Evolutionary conservation across 2,329 filamentous ascomycete genomes (phyloP).

Genomic region (Penicillium glabrum): DNA sequence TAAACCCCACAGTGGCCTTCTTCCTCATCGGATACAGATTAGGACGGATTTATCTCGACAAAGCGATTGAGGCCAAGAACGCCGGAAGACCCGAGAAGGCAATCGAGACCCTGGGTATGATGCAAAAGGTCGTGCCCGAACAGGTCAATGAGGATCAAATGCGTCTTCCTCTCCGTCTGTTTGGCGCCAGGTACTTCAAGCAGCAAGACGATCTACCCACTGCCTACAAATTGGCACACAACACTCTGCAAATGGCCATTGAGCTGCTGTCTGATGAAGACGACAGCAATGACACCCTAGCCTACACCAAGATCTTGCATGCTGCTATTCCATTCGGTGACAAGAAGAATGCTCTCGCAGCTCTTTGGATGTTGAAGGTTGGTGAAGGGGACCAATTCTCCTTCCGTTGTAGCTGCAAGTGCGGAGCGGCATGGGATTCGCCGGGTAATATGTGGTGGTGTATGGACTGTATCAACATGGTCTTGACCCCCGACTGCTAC

Average conservation of each 20-base stretch:
- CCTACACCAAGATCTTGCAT: constrained; percentile 21
- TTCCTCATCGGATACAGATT: constrained; percentile 2
- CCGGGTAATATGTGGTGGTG: constrained; percentile 29
- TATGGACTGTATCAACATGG: constrained; percentile 27
- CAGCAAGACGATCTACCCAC: constrained; percentile 13
- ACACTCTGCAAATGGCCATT: constrained; percentile 21
- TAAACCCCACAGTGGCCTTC: constrained; percentile 3
- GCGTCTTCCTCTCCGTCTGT: constrained; percentile 14
- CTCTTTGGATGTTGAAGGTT: constrained; percentile 13
- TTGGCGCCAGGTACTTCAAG: constrained; percentile 23
- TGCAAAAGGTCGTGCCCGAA: constrained; percentile 14
- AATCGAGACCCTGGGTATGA: constrained; percentile 6
- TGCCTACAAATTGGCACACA: constrained; percentile 11
- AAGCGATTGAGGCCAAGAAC: constrained; percentile 5
- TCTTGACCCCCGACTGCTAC: constrained; percentile 22
- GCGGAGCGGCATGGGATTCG: constrained; percentile 17
- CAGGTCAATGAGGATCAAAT: constrained; percentile 15
- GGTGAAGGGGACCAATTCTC: neutral
- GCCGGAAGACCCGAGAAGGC: constrained; percentile 4
- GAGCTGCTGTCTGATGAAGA: constrained; percentile 32
- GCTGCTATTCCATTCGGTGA: constrained; percentile 24
- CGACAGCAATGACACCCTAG: constrained; percentile 26
- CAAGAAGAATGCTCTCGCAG: constrained; percentile 13
- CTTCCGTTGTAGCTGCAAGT: constrained; percentile 3
- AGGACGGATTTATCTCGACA: constrained; percentile 14